A percentile compares a stretch with the other conserved stretches of the same genome.
These are phyloP conservation scores for Evernia prunastri DNA, from an alignment of 495 filamentous ascomycete species.

Conservation along the genomic window DNA sequence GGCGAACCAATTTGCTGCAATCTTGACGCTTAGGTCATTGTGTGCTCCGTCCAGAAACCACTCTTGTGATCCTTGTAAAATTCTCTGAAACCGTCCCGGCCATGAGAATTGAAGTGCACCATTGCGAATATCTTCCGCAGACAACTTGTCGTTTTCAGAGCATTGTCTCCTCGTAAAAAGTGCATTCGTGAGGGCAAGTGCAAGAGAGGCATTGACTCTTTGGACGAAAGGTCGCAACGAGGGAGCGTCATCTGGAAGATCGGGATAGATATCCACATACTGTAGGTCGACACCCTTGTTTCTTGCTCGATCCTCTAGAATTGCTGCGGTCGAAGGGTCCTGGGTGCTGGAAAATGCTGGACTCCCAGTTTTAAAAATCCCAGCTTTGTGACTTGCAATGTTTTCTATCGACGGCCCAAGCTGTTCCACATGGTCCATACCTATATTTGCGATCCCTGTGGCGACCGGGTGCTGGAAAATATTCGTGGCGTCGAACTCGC, in stretches of 20 bases:
- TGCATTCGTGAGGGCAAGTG: constrained; percentile 30
- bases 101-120: constrained; percentile 38
- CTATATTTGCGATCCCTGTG: constrained; percentile 65
- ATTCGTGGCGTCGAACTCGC: constrained; percentile 81
- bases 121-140: constrained; percentile 25
- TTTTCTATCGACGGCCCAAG: constrained; percentile 69
- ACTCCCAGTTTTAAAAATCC: constrained; percentile 65
- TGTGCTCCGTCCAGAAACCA: constrained; percentile 49
- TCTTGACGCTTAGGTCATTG: constrained; percentile 40
- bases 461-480: constrained; percentile 60
- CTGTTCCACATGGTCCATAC: constrained; percentile 69
- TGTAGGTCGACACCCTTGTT: constrained; percentile 53
- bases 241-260: constrained; percentile 26
- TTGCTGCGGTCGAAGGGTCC: constrained; percentile 44
- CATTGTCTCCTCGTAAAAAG: constrained; percentile 29
- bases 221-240: constrained; percentile 35
- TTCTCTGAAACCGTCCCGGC: constrained; percentile 42
- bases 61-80: constrained; percentile 27
- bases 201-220: constrained; percentile 37
- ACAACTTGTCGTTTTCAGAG: constrained; percentile 22
- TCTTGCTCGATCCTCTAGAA: constrained; percentile 55
- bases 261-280: constrained; percentile 49
- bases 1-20: constrained; percentile 41
- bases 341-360: constrained; percentile 66
- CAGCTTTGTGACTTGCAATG: constrained; percentile 88